Base-by-base conservation (phyloP, 208 protist genomes). In the Trypanosoma conorhini region DNA sequence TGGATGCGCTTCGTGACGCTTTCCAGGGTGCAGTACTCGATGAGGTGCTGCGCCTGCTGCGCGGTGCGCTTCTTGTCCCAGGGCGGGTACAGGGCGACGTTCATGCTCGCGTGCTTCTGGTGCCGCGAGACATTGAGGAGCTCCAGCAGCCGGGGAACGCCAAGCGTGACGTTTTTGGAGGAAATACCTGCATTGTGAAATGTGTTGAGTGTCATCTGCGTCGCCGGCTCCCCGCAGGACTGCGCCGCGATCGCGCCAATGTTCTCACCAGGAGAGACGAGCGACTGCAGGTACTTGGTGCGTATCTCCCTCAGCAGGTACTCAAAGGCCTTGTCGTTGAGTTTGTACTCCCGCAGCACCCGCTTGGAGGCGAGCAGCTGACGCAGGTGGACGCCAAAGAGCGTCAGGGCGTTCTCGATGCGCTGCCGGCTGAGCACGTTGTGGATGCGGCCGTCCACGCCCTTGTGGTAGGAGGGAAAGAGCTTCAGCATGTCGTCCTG, bases 151-250 rank as follows among this genome's bases (percentile, higher is more conserved):
- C 99, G 97, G 26, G 99, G 99, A 33, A 99, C 98, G 80, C 99
- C 99, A 30, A 99, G 95, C 7, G 99, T 99, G 26, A 99, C 99
- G 82, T 99, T 99, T 84, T 99, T 99, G 55, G 94, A 91, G 8
- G 97, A 98, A 60, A 99, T 98, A 81, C 99, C 99, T 42, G 99
- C 99, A 80, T 98, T 99, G 88, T 99, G 99, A 90, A 99, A 99
- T 35, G 99, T 99, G 83, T 99, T 99, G 7, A 99, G 91, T 13
- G 99, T 99, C 99, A 99, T 99, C 84, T 99, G 99, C 58, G 99
- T 99, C 3, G 99, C 98, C 17, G 99, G 99, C 83, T 99, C 99
- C 38, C 98, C 98, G 70, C 99, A 99, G 10, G 97, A 99, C 90
- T 99, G 99, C 15, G 98, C 98, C 22, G 99, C 99, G 42, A 99